These are phyloP conservation scores for Solanum pennellii DNA, from an alignment of 257 asterid genomes.

Conservation along the genomic window DNA sequence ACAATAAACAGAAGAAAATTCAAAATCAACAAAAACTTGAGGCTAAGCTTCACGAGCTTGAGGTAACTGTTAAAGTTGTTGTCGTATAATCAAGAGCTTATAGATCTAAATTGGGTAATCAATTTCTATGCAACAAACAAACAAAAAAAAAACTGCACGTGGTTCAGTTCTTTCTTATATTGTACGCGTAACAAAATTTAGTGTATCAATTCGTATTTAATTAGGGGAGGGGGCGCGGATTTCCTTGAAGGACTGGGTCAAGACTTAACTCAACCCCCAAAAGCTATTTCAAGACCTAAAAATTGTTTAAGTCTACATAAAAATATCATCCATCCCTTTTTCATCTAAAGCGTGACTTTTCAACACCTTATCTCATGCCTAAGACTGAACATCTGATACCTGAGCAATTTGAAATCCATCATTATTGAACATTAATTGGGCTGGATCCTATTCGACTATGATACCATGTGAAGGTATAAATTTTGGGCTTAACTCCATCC, in stretches of 20 bases:
- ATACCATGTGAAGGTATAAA: too few relatives aligned
- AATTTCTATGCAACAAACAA: not conserved
- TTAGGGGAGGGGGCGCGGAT: too few relatives aligned
- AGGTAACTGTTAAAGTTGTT: constrained; percentile 15
- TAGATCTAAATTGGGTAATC: not conserved
- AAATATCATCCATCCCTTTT: not conserved
- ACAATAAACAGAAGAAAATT: constrained; percentile 37
- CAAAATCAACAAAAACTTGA: constrained; percentile 55
- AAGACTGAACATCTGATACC: too few relatives aligned
- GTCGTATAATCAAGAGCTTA: not conserved
- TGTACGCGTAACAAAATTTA: not conserved
- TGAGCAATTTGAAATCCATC: too few relatives aligned
- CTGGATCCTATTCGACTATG: not conserved
- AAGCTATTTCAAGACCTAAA: not conserved
- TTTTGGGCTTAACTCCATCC: not conserved
- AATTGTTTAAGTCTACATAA: not conserved
- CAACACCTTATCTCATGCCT: not conserved
- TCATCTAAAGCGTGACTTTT: not conserved
- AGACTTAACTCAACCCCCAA: not conserved
- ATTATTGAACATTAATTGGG: not conserved
- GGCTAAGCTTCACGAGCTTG: constrained; percentile 64
- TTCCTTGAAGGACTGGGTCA: too few relatives aligned
- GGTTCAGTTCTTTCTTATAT: not conserved
- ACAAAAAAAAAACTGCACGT: not conserved
- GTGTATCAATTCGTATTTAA: not conserved